Evolutionary conservation across 1,284 basidiomycete species (phyloP).

Genomic region (Marasmius oreades): DNA sequence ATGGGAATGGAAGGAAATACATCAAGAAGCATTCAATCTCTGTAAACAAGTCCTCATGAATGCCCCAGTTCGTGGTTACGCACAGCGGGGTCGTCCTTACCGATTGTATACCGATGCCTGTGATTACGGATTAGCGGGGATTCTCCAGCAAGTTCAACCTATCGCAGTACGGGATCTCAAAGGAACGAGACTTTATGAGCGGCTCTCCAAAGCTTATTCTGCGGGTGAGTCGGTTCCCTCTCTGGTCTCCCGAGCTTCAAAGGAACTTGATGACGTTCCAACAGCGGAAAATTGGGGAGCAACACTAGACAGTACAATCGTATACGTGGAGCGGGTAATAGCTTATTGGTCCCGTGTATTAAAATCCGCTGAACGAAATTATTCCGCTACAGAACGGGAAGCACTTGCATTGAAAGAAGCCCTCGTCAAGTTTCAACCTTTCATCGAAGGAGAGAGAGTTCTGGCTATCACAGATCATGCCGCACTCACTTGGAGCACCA

Average conservation of each 20-base stretch:
- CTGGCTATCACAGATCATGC: conserved; percentile 28
- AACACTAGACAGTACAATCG: conserved; percentile 23
- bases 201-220: conserved; percentile 11
- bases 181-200: conserved; percentile 7
- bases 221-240: conserved; percentile 16
- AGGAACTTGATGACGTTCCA: conserved; percentile 16
- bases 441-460: conserved; percentile 24
- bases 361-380: conserved; percentile 8
- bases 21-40: conserved; percentile 22
- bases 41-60: conserved; percentile 23
- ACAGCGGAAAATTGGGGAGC: conserved; percentile 15
- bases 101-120: conserved; percentile 37
- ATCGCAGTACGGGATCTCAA: conserved; percentile 12
- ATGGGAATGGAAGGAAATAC: conserved; percentile 26
- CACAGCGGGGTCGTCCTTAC: conserved; percentile 27
- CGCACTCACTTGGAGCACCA: conserved; percentile 27
- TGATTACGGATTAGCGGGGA: conserved; percentile 28
- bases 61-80: conserved; percentile 29
- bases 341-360: conserved; percentile 27
- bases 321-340: conserved; percentile 27
- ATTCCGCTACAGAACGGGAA: conserved; percentile 19
- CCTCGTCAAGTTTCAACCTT: conserved; percentile 22
- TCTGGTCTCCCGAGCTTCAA: conserved; percentile 17
- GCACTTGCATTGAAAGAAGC: conserved; percentile 27
- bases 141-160: conserved; percentile 21